These are phyloP conservation scores for Populus hybrid DNA, from an alignment of 441 rosid species.

Conservation along the genomic window DNA sequence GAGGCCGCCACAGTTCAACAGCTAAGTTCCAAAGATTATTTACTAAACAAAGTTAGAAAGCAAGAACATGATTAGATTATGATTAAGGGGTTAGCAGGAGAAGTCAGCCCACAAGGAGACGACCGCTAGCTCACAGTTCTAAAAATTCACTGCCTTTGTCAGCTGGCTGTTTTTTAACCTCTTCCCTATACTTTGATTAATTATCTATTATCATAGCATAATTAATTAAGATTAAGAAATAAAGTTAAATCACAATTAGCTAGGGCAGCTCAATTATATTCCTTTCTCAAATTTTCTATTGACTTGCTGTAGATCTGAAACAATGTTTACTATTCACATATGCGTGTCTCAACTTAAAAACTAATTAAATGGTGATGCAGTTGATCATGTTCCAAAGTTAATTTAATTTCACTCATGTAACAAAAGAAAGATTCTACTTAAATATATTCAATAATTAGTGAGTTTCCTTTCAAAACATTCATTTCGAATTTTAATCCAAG, in stretches of 20 bases:
- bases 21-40: constrained; percentile 63
- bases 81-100: constrained; percentile 58
- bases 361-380: too few species aligned
- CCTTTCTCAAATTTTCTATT: neutral
- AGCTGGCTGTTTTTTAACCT: constrained; percentile 61
- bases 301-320: neutral
- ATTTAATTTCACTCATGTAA: too few species aligned
- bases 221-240: neutral
- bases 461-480: too few species aligned
- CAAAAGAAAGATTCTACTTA: too few species aligned
- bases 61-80: constrained; percentile 81
- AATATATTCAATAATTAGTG: too few species aligned
- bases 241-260: neutral
- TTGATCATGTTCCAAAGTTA: too few species aligned
- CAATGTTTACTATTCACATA: neutral
- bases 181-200: neutral
- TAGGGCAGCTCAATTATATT: neutral
- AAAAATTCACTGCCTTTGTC: constrained; percentile 91
- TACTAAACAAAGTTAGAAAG: constrained; percentile 45
- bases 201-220: neutral
- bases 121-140: constrained; percentile 55
- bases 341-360: neutral
- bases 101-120: constrained; percentile 88
- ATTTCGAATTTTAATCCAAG: too few species aligned
- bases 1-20: constrained; percentile 73